phyloP scores from a whole-genome alignment of 202 grass and related monocot genomes.

The Miscanthus sacchariflorus region DNA sequence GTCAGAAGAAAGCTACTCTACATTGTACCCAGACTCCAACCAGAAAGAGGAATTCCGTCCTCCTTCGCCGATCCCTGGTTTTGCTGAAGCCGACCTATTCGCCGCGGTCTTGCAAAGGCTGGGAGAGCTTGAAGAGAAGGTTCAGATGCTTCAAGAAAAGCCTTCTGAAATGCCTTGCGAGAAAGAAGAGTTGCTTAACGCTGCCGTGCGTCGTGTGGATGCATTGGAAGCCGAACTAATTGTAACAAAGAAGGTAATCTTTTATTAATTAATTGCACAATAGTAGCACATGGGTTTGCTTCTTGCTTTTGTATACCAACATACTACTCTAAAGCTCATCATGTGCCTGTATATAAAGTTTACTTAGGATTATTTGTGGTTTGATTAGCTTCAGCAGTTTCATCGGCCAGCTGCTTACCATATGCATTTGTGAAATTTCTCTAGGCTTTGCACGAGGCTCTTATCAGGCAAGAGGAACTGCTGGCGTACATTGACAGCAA shows the following conservation, averaged over 20 bases:
- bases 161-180: slow-evolving; percentile 90
- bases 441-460: slow-evolving; percentile 87
- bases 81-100: slow-evolving; percentile 65
- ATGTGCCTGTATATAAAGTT: not conserved
- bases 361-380: not conserved
- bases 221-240: slow-evolving; percentile 89
- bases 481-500: slow-evolving; percentile 85
- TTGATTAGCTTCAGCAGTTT: not conserved
- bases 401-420: not conserved
- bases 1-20: slow-evolving; percentile 48
- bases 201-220: slow-evolving; percentile 74
- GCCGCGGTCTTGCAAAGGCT: slow-evolving; percentile 72
- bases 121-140: slow-evolving; percentile 77
- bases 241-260: slow-evolving; percentile 83
- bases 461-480: slow-evolving; percentile 95
- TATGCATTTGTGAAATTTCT: slow-evolving; percentile 11
- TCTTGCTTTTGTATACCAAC: not conserved
- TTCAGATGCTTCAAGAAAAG: slow-evolving; percentile 76
- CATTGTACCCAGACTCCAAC: slow-evolving; percentile 41
- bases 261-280: not conserved
- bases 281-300: not conserved
- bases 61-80: slow-evolving; percentile 72
- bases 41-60: slow-evolving; percentile 60
- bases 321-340: not conserved
- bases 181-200: slow-evolving; percentile 90